Evolutionary conservation across 345 rosid genomes (phyloP).

Genomic region (Carallia pectinifolia): DNA sequence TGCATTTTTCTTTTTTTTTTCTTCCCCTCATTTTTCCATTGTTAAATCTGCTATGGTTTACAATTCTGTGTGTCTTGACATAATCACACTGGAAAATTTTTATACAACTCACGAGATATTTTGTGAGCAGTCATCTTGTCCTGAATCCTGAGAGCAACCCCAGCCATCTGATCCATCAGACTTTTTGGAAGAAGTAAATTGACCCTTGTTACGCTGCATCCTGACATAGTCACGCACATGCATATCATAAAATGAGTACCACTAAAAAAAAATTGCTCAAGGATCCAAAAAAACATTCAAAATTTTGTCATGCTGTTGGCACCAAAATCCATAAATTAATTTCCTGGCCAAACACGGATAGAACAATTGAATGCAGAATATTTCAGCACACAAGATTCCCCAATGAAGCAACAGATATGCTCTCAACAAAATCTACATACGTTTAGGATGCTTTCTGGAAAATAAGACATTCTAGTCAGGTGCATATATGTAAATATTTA

Average conservation of each 20-base stretch:
- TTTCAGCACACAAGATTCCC: too few species aligned
- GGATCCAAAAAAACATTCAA: background rate
- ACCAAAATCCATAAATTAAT: too few species aligned
- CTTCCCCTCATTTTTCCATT: background rate
- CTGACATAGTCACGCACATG: conserved; percentile 34
- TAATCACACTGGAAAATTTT: background rate
- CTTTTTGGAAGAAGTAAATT: conserved; percentile 85
- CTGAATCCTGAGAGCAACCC: conserved; percentile 58
- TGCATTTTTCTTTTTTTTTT: background rate
- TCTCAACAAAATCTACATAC: too few species aligned
- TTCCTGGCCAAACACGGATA: too few species aligned
- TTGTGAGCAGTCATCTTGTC: conserved; percentile 60
- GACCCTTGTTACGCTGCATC: conserved; percentile 97
- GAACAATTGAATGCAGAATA: too few species aligned
- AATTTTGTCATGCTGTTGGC: too few species aligned
- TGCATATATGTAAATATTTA: too few species aligned
- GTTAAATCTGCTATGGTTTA: background rate
- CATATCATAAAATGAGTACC: background rate
- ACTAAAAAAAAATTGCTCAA: background rate
- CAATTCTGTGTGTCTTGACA: background rate
- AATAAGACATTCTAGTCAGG: too few species aligned
- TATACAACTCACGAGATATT: conserved; percentile 66
- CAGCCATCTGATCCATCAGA: conserved; percentile 60
- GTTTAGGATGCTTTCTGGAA: too few species aligned
- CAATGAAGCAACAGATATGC: too few species aligned